Evolutionary conservation across 495 filamentous ascomycete genomes (phyloP).

Genomic region (Tuber borchii): DNA sequence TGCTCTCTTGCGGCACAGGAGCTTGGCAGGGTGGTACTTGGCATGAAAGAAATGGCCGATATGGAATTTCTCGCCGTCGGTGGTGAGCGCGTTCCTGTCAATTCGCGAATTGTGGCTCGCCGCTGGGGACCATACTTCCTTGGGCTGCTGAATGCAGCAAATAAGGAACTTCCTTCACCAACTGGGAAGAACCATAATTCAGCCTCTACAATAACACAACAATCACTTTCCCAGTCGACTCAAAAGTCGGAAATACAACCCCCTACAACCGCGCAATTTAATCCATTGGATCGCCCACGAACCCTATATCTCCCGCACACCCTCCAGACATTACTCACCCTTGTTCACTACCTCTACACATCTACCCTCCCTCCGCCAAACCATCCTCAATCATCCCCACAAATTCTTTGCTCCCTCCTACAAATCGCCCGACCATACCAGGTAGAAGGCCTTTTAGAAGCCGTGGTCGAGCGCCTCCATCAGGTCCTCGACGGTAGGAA

Average conservation of each 20-base stretch:
- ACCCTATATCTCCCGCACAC: conserved; percentile 92
- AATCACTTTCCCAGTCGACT: conserved; percentile 41
- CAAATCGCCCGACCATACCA: conserved; percentile 91
- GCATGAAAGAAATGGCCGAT: conserved; percentile 77
- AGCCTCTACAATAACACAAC: conserved; percentile 40
- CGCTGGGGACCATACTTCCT: conserved; percentile 95
- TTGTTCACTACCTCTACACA: conserved; percentile 90
- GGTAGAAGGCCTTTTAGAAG: conserved; percentile 84
- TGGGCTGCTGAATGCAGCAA: conserved; percentile 58
- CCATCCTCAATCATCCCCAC: conserved; percentile 79
- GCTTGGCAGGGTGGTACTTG: conserved; percentile 71
- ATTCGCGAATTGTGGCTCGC: conserved; percentile 75
- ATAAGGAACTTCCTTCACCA: conserved; percentile 42
- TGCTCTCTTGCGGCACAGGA: conserved; percentile 69
- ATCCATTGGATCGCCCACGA: conserved; percentile 55
- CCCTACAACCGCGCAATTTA: conserved; percentile 52
- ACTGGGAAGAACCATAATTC: conserved; percentile 38
- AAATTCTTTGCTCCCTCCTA: conserved; percentile 89
- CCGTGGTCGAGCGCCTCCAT: conserved; percentile 84
- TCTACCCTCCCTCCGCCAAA: conserved; percentile 69
- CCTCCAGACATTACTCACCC: conserved; percentile 72
- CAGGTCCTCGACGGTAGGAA: conserved; percentile 84
- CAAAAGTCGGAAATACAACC: conserved; percentile 50
- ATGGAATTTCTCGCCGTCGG: conserved; percentile 92
- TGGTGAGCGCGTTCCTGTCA: conserved; percentile 87